Base-by-base conservation (phyloP, 306 rosid genomes). In the Hippophae tibetana region DNA sequence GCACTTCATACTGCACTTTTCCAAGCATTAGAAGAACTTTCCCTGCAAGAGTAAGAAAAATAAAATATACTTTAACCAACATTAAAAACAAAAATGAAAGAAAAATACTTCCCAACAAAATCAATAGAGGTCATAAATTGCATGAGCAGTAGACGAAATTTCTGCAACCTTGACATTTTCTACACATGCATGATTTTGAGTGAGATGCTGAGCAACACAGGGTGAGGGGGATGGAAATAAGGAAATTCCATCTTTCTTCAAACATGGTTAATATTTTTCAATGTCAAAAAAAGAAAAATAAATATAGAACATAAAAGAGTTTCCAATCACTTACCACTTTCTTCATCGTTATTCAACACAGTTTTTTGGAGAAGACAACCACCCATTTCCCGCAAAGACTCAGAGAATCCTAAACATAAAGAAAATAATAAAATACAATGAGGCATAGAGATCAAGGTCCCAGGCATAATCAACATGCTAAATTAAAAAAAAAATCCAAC, bases 281-380 rank as follows among this genome's bases (percentile, higher is more conserved):
- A 10, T 13, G 53, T 1, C 14, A 47, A 11, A 25, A 26, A 42
- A 25, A 52, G 25, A 43, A 23, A 65, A 27, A 13, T 14, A 6
- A 57, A 62, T 8, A 11, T n/a, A 26, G 50, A 71, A 53, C 54
- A 14, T 45, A 66, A 58, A 56, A 23, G 26, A 31, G 13, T 41
- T 65, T 47, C 25, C 14, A 58, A 58, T 67, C 65, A 58, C 59
- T 52, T 79, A 86, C 97, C 97, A 47, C 94, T 83, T 48, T 87
- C 97, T 81, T 81, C 94, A 47, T 90, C 87, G 45, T 90, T 94
- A 67, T 81, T 85, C 75, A 82, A 59, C 27, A 95, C 90, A n/a
- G 89, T 87, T 82, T 87, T 90, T 90, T 90, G 84, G 4, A 90
- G 94, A 72, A 90, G 90, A 69, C 97, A 90, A 69, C 90, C 74